These are phyloP conservation scores for Cavenderia fasciculata DNA, from an alignment of 78 protist species.

Conservation along the genomic window DNA sequence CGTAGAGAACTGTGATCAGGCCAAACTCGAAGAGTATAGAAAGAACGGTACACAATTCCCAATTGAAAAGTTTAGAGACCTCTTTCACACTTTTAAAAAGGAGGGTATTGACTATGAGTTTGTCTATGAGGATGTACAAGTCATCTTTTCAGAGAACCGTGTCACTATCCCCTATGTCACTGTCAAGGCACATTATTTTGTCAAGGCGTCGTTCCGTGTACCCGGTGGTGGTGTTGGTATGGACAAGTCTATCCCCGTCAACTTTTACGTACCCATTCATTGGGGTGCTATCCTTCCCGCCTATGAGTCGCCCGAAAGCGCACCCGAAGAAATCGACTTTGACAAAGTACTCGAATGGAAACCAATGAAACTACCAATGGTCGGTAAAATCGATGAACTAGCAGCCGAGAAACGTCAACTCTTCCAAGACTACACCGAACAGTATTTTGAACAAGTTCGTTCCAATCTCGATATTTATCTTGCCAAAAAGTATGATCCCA, in stretches of 20 bases:
- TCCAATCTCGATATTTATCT: too few relatives aligned
- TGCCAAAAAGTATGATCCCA: too few relatives aligned
- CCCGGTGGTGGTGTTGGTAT: not conserved
- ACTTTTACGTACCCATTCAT: slow-evolving; percentile 1
- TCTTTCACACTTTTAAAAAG: slow-evolving; percentile 41
- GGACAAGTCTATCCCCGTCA: slow-evolving; percentile 2
- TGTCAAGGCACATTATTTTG: slow-evolving; percentile 10
- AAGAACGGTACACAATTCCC: slow-evolving; percentile 41
- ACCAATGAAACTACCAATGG: not conserved
- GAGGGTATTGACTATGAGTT: not conserved
- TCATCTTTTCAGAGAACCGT: not conserved
- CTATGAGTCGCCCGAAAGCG: not conserved
- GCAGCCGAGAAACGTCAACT: slow-evolving; percentile 3
- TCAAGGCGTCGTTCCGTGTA: slow-evolving; percentile 10
- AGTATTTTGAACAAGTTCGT: too few relatives aligned
- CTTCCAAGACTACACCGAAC: too few relatives aligned
- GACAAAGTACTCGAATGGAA: slow-evolving; percentile 17
- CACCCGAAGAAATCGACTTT: slow-evolving; percentile 9
- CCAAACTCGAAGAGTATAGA: not conserved
- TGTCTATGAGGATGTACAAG: not conserved
- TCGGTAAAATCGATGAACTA: not conserved
- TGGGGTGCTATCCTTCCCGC: slow-evolving; percentile 5
- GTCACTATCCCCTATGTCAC: not conserved
- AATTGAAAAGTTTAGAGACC: slow-evolving; percentile 31
- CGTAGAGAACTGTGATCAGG: slow-evolving; percentile 40